A percentile compares a stretch with the other conserved stretches of the same genome.
phyloP scores from a whole-genome alignment of 73 alveolate genomes.

The Paramecium primaurelia region DNA sequence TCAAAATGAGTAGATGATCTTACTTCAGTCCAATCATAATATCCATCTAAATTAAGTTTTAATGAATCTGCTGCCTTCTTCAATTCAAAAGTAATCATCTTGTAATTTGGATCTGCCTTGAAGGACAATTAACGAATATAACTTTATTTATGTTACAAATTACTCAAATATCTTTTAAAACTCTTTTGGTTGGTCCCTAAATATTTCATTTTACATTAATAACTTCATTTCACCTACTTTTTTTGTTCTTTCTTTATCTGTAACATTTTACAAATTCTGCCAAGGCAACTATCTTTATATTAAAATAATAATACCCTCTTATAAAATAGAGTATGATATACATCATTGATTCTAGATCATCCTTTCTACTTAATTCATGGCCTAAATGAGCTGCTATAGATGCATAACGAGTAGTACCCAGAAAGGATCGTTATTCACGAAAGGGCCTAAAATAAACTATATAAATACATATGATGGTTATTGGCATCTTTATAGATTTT shows the following conservation, averaged over 20 bases:
- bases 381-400: constrained; percentile 80
- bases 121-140: neutral
- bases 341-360: constrained; percentile 77
- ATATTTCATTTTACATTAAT: neutral
- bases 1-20: neutral
- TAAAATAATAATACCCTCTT: constrained; percentile 43
- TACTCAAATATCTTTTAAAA: neutral
- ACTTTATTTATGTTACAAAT: neutral
- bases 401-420: constrained; percentile 78
- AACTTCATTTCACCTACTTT: constrained; percentile 81
- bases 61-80: neutral
- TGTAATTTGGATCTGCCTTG: neutral
- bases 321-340: constrained; percentile 75
- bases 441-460: neutral
- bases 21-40: neutral
- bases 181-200: neutral
- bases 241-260: constrained; percentile 86
- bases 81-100: neutral
- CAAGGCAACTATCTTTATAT: constrained; percentile 75
- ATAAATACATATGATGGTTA: constrained; percentile 29
- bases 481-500: constrained; percentile 73
- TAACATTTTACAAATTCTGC: constrained; percentile 87
- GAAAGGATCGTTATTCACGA: constrained; percentile 38
- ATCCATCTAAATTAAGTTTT: neutral
- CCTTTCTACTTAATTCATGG: constrained; percentile 82